These are phyloP conservation scores for Aspergillaceae sp. DNA, from an alignment of 2,329 filamentous ascomycete species.

Conservation along the genomic window DNA sequence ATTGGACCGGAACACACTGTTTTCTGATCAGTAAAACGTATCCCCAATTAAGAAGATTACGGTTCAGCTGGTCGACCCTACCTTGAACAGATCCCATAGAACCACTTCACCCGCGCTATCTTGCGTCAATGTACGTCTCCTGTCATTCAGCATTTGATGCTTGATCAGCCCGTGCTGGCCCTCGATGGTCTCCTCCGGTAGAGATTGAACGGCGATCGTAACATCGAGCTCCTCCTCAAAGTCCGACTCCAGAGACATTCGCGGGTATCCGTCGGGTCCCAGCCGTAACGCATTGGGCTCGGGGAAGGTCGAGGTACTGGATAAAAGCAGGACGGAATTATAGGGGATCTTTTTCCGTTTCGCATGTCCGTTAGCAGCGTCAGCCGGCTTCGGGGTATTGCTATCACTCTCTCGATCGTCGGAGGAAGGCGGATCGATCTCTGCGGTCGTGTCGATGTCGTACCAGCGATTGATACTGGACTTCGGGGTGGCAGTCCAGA, in stretches of 20 bases:
- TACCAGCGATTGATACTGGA: slow-evolving; percentile 90
- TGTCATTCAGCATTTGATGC: slow-evolving; percentile 82
- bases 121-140: slow-evolving; percentile 77
- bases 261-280: slow-evolving; percentile 45
- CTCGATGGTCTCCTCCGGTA: slow-evolving; percentile 76
- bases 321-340: slow-evolving; percentile 70
- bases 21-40: slow-evolving; percentile 11
- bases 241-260: slow-evolving; percentile 43
- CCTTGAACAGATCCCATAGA: slow-evolving; percentile 86
- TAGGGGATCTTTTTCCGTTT: slow-evolving; percentile 57
- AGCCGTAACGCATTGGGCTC: slow-evolving; percentile 49
- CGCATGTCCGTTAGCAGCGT: slow-evolving; percentile 20
- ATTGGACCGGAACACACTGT: slow-evolving; percentile 75
- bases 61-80: slow-evolving; percentile 30
- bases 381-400: slow-evolving; percentile 38
- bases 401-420: slow-evolving; percentile 15
- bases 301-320: slow-evolving; percentile 73
- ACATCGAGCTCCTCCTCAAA: slow-evolving; percentile 41
- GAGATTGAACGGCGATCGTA: slow-evolving; percentile 56
- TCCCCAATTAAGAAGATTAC: too few species aligned
- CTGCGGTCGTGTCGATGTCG: slow-evolving; percentile 70
- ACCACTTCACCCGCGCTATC: slow-evolving; percentile 93
- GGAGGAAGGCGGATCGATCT: slow-evolving; percentile 46
- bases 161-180: slow-evolving; percentile 94
- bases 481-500: slow-evolving; percentile 84